phyloP scores from a whole-genome alignment of 2,329 filamentous ascomycete species.

The Diaporthe helianthi region DNA sequence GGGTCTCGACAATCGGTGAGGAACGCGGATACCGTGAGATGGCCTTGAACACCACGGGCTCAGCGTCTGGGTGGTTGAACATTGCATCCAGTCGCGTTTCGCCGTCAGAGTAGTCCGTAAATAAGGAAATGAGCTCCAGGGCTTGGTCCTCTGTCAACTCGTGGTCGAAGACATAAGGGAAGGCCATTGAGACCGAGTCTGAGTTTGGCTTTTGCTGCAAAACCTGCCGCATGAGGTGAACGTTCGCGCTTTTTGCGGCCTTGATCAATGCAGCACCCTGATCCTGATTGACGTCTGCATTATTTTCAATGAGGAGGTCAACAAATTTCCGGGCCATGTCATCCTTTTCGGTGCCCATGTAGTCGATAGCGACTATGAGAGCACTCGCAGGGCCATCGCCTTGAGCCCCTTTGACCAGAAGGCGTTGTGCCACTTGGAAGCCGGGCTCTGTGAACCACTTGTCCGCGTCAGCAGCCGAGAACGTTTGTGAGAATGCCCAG shows the following conservation, averaged over 20 bases:
- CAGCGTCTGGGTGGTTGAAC: constrained; percentile 49
- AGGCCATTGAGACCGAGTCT: constrained; percentile 58
- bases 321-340: constrained; percentile 55
- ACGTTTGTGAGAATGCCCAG: constrained; percentile 53
- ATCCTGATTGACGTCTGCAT: constrained; percentile 57
- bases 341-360: constrained; percentile 47
- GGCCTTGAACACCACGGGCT: constrained; percentile 60
- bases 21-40: constrained; percentile 63
- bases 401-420: constrained; percentile 57
- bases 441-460: constrained; percentile 58
- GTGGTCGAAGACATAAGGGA: constrained; percentile 63
- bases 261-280: constrained; percentile 61
- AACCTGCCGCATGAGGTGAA: constrained; percentile 57
- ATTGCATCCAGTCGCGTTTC: constrained; percentile 59
- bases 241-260: constrained; percentile 60
- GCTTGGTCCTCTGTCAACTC: constrained; percentile 57
- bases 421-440: constrained; percentile 53
- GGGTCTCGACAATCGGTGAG: constrained; percentile 55
- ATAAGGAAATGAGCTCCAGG: constrained; percentile 58
- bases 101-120: constrained; percentile 57
- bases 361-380: constrained; percentile 54
- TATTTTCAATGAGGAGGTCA: constrained; percentile 48
- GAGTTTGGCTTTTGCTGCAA: constrained; percentile 58
- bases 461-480: constrained; percentile 48
- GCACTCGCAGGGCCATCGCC: constrained; percentile 55